Evolutionary conservation across 306 rosid species (phyloP).

Genomic region (Vicia villosa): DNA sequence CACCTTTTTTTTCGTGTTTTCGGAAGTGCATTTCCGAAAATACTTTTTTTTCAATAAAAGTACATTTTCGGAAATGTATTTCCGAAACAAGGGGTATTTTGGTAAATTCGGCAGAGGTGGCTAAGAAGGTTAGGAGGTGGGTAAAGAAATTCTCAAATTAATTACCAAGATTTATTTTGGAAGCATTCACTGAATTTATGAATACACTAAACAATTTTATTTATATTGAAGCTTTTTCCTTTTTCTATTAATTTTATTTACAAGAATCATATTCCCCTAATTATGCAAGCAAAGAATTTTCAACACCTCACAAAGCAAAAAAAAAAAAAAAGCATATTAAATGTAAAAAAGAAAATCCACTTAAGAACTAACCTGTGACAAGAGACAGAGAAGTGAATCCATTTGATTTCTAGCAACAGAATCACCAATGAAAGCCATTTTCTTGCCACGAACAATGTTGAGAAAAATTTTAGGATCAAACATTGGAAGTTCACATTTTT

Average conservation of each 20-base stretch:
- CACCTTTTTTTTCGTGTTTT: too few species aligned
- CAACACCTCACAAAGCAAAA: conserved; percentile 16
- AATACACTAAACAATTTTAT: background rate
- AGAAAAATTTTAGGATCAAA: conserved; percentile 62
- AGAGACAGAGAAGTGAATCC: conserved; percentile 80
- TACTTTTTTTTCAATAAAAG: too few species aligned
- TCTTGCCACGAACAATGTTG: conserved; percentile 64
- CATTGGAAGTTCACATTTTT: conserved; percentile 63
- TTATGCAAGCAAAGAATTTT: conserved; percentile 45
- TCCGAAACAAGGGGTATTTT: too few species aligned
- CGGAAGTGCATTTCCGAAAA: too few species aligned
- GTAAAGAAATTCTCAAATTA: too few species aligned
- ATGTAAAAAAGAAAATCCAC: background rate
- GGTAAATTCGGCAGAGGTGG: too few species aligned
- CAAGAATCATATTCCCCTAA: conserved; percentile 47
- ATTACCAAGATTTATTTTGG: conserved; percentile 5
- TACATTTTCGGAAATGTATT: too few species aligned
- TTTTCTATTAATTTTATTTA: background rate
- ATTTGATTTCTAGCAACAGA: conserved; percentile 88
- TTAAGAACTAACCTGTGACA: conserved; percentile 62
- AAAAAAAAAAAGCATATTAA: background rate
- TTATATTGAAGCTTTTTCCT: background rate
- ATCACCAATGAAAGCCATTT: conserved; percentile 82
- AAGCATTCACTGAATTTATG: background rate
- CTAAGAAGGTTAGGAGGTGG: too few species aligned